Evolutionary conservation across 768 basidiomycete genomes (phyloP).

Genomic region (Pulveroboletus frians): DNA sequence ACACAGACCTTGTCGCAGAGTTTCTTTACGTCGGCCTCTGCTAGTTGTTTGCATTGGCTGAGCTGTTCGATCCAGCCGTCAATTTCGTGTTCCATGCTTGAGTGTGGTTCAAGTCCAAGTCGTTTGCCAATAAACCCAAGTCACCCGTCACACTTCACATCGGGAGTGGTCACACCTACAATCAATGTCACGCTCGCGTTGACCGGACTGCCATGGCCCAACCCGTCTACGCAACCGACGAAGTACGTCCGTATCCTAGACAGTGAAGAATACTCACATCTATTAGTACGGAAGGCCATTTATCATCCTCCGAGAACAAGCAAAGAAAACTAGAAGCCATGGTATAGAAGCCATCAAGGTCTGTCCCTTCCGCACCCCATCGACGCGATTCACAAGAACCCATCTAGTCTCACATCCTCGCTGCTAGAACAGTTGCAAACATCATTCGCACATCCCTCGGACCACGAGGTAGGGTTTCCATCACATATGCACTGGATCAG

Average conservation of each 20-base stretch:
- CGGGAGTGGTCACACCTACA: constrained; percentile 18
- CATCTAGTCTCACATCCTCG: constrained; percentile 85
- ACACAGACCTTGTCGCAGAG: constrained; percentile 91
- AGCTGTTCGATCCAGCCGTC: constrained; percentile 97
- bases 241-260: constrained; percentile 41
- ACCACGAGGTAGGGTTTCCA: constrained; percentile 66
- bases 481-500: constrained; percentile 7
- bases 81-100: constrained; percentile 62
- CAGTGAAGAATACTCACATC: constrained; percentile 5
- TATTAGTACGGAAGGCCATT: constrained; percentile 90
- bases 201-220: constrained; percentile 25
- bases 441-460: constrained; percentile 94
- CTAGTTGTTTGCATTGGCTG: constrained; percentile 93
- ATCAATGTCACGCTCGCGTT: constrained; percentile 26
- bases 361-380: constrained; percentile 7
- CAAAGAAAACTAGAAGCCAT: constrained; percentile 85
- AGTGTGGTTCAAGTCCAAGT: constrained; percentile 15
- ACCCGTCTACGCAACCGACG: constrained; percentile 77
- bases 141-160: constrained; percentile 29
- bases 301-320: constrained; percentile 93
- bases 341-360: constrained; percentile 96
- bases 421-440: constrained; percentile 88
- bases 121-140: constrained; percentile 10
- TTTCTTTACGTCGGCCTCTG: constrained; percentile 93
- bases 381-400: constrained; percentile 7